A percentile compares a stretch with the other conserved stretches of the same genome.
Conservation (phyloP, 1,284 basidiomycete species). For the Boletus mariae region DNA sequence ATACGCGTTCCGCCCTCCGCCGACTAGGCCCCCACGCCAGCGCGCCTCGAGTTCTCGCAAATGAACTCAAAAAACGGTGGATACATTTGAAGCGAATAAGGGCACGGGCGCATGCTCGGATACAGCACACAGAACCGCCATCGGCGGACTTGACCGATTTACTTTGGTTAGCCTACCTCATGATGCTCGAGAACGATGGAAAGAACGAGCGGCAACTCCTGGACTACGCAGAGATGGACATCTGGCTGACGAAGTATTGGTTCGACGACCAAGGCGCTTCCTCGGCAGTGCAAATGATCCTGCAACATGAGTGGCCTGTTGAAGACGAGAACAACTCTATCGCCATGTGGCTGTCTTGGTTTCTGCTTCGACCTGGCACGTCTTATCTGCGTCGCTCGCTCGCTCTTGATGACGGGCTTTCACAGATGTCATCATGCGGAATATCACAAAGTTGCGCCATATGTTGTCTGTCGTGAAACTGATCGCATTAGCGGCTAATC, state of each 20-base stretch:
- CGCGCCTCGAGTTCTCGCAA: slow-evolving; percentile 44
- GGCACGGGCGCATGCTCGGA: slow-evolving; percentile 36
- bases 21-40: slow-evolving; percentile 47
- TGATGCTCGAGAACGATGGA: slow-evolving; percentile 80
- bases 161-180: slow-evolving; percentile 67
- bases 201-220: slow-evolving; percentile 68
- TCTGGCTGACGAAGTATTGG: slow-evolving; percentile 53
- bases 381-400: slow-evolving; percentile 6
- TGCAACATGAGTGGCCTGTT: slow-evolving; percentile 50
- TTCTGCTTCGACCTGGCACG: slow-evolving; percentile 58
- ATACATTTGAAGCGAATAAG: slow-evolving; percentile 51
- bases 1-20: slow-evolving; percentile 51
- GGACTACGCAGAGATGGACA: slow-evolving; percentile 47
- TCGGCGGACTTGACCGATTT: slow-evolving; percentile 35
- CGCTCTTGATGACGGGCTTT: slow-evolving; percentile 3
- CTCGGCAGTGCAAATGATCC: slow-evolving; percentile 35
- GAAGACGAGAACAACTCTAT: slow-evolving; percentile 51
- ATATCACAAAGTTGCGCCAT: slow-evolving; percentile 40
- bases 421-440: slow-evolving; percentile 40
- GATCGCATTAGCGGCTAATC: slow-evolving; percentile 63
- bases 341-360: slow-evolving; percentile 75
- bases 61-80: slow-evolving; percentile 58
- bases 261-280: slow-evolving; percentile 49
- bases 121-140: slow-evolving; percentile 24
- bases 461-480: slow-evolving; percentile 53